Conservation (phyloP, 768 basidiomycete species). For the Gautieria morchelliformis region DNA sequence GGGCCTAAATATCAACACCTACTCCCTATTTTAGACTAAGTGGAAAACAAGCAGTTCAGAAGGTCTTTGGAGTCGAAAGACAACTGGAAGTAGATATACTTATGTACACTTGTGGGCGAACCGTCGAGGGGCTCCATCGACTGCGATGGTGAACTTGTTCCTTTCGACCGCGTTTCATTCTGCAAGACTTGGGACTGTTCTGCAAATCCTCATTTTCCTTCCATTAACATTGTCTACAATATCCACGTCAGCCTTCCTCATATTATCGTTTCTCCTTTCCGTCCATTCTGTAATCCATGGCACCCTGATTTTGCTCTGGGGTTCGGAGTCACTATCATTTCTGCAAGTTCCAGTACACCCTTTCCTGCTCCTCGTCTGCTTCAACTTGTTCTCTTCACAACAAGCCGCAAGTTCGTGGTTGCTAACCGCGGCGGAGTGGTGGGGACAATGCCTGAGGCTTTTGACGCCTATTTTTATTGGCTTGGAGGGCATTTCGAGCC, state of each 20-base stretch:
- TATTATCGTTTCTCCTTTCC: slow-evolving; percentile 70
- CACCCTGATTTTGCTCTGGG: slow-evolving; percentile 62
- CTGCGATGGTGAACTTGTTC: not conserved
- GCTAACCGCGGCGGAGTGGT: slow-evolving; percentile 48
- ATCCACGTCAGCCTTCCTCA: slow-evolving; percentile 68
- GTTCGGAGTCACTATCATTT: slow-evolving; percentile 60
- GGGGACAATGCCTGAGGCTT: slow-evolving; percentile 62
- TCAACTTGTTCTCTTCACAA: slow-evolving; percentile 67
- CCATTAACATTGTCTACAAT: slow-evolving; percentile 80
- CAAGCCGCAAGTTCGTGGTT: slow-evolving; percentile 30
- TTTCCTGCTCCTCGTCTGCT: slow-evolving; percentile 76
- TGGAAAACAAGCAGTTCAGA: too few species aligned
- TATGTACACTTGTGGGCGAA: too few species aligned
- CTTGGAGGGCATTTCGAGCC: slow-evolving; percentile 76
- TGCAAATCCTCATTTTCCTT: slow-evolving; percentile 76
- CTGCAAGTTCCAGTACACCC: slow-evolving; percentile 83
- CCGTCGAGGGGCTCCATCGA: not conserved
- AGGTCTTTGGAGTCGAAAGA: too few species aligned
- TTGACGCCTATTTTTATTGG: slow-evolving; percentile 72
- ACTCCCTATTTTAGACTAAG: too few species aligned
- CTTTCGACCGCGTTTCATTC: slow-evolving; percentile 4
- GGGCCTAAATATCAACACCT: too few species aligned
- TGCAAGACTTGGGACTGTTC: slow-evolving; percentile 49
- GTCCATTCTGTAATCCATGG: slow-evolving; percentile 76
- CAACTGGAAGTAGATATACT: too few species aligned